Base-by-base conservation (phyloP, 345 rosid species). In the Brassica carinata region DNA sequence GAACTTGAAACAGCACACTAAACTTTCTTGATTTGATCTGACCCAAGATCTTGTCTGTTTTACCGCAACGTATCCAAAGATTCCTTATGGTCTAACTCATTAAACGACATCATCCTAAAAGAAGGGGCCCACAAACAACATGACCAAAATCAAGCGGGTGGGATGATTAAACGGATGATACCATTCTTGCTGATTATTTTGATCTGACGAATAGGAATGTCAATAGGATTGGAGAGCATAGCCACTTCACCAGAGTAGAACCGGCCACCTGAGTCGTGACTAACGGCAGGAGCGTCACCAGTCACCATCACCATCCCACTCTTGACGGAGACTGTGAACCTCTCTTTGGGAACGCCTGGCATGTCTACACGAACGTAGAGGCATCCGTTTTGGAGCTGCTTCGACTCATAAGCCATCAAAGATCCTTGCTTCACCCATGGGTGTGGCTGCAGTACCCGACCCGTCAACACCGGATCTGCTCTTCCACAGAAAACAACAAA, bases 221-320 rank as follows among this genome's bases (percentile, higher is more conserved):
- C 14, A 10, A 59, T 3, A 23, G 30, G 64, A 8, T 13, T 8
- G 14, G 14, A 19, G 30, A 59, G 64, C 64, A 59, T 19, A 59
- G 64, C 64, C 64, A 59, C 64, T 9, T 59, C 64, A 59, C 64
- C 64, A 19, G 64, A 59, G 64, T 59, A 51, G 57, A 51, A 51
- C 57, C 57, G 57, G 18, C 57, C 57, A 14, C 57, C 57, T n/a
- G 57, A 51, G 57, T 51, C 57, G 57, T 51, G 17, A 51, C 17
- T 51, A 51, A 51, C 57, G 17, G 57, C 17, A 51, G 8, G 57
- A n/a, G 57, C 57, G 17, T 51, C 58, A 51, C 58, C 58, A 51
- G 58, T 51, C 58, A 51, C 58, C 58, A 51, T 51, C 58, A 51
- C 58, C 7, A 51, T 51, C 58, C 58, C 58, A 14, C 58, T 51